Conservation (phyloP, 108 stramenopile species). For the Mediolabrus comicus region DNA sequence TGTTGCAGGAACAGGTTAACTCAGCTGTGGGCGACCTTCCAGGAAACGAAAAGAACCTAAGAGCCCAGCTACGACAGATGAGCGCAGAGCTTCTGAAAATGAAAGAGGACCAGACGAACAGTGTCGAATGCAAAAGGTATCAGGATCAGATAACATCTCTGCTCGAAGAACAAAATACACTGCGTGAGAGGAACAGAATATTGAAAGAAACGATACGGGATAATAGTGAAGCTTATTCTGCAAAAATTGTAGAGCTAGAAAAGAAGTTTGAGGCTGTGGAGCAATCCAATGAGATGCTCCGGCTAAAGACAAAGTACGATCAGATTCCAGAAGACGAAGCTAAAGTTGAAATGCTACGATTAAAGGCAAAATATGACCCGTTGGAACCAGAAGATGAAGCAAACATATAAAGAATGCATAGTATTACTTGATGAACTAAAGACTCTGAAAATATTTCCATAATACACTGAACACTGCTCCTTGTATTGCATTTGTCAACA, state of each 20-base stretch:
- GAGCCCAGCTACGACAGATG: constrained; percentile 12
- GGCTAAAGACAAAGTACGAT: background rate
- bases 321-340: background rate
- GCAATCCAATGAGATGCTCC: constrained; percentile 26
- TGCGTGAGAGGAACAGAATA: constrained; percentile 33
- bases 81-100: constrained; percentile 9
- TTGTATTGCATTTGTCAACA: constrained; percentile 85
- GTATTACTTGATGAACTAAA: background rate
- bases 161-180: constrained; percentile 12
- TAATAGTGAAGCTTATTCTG: constrained; percentile 40
- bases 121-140: constrained; percentile 14
- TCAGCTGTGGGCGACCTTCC: constrained; percentile 2
- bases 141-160: constrained; percentile 20
- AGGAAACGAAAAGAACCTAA: constrained; percentile 14
- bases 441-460: constrained; percentile 77
- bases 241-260: constrained; percentile 38
- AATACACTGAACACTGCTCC: constrained; percentile 81
- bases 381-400: no score
- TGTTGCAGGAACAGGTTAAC: constrained; percentile 44
- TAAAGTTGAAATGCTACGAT: no score
- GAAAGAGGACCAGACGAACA: constrained; percentile 15
- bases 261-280: constrained; percentile 35
- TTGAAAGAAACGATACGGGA: constrained; percentile 40
- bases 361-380: no score
- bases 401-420: background rate